phyloP scores from a whole-genome alignment of 1,139 yeast genomes.

The Nakaseomyces sp. region DNA sequence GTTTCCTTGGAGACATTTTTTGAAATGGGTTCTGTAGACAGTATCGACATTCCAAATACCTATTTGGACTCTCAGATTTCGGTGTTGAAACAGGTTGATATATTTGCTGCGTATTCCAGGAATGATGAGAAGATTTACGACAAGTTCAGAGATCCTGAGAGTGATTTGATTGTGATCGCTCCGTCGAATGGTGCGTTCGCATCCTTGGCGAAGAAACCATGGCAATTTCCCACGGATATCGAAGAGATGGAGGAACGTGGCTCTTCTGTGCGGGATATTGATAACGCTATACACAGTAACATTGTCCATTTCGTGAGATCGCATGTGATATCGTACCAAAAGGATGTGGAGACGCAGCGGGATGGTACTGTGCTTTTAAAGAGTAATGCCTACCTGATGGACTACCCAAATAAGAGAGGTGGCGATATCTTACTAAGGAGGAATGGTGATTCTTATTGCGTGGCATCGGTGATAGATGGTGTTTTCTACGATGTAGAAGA shows the following conservation, averaged over 20 bases:
- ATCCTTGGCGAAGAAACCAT: constrained; percentile 43
- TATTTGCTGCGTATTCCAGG: constrained; percentile 21
- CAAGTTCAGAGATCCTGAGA: constrained; percentile 14
- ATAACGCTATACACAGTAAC: constrained; percentile 39
- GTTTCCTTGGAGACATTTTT: constrained; percentile 7
- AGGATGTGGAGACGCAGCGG: constrained; percentile 8
- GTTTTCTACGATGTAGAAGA: constrained; percentile 36
- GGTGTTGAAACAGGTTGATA: constrained; percentile 15
- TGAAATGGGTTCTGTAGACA: not conserved
- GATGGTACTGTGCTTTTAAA: not conserved
- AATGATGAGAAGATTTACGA: constrained; percentile 15
- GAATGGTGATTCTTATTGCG: constrained; percentile 35
- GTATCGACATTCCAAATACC: constrained; percentile 4
- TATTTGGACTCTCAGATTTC: constrained; percentile 19
- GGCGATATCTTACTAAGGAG: constrained; percentile 39
- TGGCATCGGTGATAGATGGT: constrained; percentile 33
- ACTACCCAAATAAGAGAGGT: constrained; percentile 34
- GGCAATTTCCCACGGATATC: constrained; percentile 54
- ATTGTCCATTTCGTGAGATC: constrained; percentile 44
- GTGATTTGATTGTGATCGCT: constrained; percentile 42
- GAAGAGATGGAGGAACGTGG: constrained; percentile 24
- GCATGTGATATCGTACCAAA: constrained; percentile 38
- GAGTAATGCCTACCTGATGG: not conserved
- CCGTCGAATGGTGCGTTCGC: constrained; percentile 51
- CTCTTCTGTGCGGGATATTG: constrained; percentile 35